phyloP scores from a whole-genome alignment of 257 asterid genomes.

The Galeopsis tetrahit region DNA sequence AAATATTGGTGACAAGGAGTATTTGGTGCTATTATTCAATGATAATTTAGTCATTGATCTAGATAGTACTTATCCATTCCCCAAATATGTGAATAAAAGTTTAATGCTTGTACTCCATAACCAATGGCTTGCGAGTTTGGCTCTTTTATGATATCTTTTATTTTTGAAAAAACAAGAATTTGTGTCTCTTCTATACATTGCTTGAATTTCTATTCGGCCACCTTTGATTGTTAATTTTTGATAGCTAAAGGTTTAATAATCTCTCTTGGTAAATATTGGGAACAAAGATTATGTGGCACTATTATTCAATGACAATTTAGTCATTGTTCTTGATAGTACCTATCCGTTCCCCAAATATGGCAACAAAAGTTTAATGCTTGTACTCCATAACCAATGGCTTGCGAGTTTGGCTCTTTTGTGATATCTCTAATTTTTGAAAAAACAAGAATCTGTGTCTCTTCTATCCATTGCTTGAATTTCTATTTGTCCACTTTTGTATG shows the following conservation, averaged over 20 bases:
- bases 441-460: too few species aligned
- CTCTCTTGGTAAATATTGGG: neutral
- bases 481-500: too few species aligned
- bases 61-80: slow-evolving; percentile 18
- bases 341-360: slow-evolving; percentile 38
- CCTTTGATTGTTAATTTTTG: neutral
- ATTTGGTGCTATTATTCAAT: neutral
- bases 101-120: slow-evolving; percentile 51
- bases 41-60: slow-evolving; percentile 3
- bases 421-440: too few species aligned
- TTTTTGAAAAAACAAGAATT: neutral
- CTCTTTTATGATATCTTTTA: slow-evolving; percentile 41
- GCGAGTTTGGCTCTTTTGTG: slow-evolving; percentile 32
- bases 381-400: slow-evolving; percentile 41
- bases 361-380: slow-evolving; percentile 67
- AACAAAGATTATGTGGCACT: slow-evolving; percentile 19
- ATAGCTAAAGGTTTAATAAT: neutral
- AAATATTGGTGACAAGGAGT: neutral
- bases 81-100: slow-evolving; percentile 46
- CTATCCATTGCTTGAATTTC: too few species aligned
- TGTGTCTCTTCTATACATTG: neutral
- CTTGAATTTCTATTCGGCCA: neutral
- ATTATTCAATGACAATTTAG: neutral
- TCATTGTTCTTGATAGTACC: slow-evolving; percentile 29
- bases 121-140: slow-evolving; percentile 60